Evolutionary conservation across 495 filamentous ascomycete species (phyloP).

Genomic region (Aspergillus affinis): DNA sequence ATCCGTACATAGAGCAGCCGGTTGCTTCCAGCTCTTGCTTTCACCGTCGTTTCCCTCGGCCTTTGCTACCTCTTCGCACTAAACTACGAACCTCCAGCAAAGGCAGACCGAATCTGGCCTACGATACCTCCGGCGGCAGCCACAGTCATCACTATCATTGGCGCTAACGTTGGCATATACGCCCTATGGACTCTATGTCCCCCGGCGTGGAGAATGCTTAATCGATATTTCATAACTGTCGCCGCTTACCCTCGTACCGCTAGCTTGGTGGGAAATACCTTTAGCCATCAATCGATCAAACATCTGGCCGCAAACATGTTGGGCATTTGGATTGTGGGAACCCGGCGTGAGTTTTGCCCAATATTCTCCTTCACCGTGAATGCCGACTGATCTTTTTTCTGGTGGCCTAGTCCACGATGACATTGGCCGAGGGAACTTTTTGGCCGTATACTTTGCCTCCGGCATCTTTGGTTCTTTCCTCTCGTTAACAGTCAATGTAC

Average conservation of each 20-base stretch:
- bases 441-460: conserved; percentile 70
- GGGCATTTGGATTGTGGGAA: conserved; percentile 58
- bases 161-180: conserved; percentile 61
- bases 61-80: conserved; percentile 54
- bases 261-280: conserved; percentile 66
- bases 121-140: conserved; percentile 76
- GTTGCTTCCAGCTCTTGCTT: conserved; percentile 60
- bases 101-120: conserved; percentile 63
- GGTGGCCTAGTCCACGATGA: conserved; percentile 69
- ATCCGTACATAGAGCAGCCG: conserved; percentile 47
- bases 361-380: background rate
- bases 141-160: conserved; percentile 67
- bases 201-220: conserved; percentile 69
- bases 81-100: conserved; percentile 62
- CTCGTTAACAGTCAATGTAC: conserved; percentile 59
- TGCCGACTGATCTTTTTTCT: background rate
- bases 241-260: conserved; percentile 66
- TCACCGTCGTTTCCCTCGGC: conserved; percentile 52
- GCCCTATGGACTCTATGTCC: conserved; percentile 64
- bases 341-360: conserved; percentile 43
- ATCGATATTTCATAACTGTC: conserved; percentile 72
- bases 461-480: conserved; percentile 66
- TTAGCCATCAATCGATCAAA: conserved; percentile 69
- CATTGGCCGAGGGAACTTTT: conserved; percentile 79
- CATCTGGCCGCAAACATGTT: conserved; percentile 76